A percentile compares a stretch with the other conserved stretches of the same genome.
phyloP scores from a whole-genome alignment of 192 early-diverging fungal species.

The Rhizophagus sp. region DNA sequence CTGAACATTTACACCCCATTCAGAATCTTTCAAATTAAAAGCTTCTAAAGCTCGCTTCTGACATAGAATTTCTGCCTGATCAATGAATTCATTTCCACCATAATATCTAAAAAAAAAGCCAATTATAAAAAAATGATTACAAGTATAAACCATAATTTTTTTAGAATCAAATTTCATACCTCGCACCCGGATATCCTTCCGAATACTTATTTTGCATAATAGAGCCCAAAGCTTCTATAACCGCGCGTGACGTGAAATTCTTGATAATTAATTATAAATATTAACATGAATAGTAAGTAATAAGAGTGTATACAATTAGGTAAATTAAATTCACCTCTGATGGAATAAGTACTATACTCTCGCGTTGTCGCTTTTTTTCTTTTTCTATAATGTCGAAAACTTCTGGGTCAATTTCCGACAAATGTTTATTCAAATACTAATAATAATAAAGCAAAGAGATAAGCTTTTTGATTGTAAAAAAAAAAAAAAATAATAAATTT shows the following conservation, averaged over 20 bases:
- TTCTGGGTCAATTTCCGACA: constrained; percentile 82
- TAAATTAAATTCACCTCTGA: constrained; percentile 69
- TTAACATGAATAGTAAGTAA: neutral
- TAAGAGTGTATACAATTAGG: neutral
- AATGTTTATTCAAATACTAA: constrained; percentile 72
- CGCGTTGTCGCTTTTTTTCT: constrained; percentile 94
- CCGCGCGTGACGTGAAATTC: constrained; percentile 97
- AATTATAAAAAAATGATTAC: neutral
- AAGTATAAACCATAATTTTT: neutral
- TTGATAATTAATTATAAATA: constrained; percentile 30
- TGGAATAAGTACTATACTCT: constrained; percentile 91
- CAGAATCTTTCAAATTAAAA: constrained; percentile 74
- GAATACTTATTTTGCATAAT: constrained; percentile 99
- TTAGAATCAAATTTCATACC: constrained; percentile 38
- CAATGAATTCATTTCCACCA: constrained; percentile 98
- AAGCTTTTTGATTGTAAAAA: neutral
- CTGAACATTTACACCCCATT: constrained; percentile 99
- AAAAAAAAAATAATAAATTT: neutral
- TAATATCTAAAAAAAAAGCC: constrained; percentile 70
- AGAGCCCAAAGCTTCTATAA: constrained; percentile 95
- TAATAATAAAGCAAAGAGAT: neutral
- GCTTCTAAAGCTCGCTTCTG: constrained; percentile 95
- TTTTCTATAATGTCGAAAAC: constrained; percentile 92
- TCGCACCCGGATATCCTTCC: constrained; percentile 94
- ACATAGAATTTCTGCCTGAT: constrained; percentile 91